Evolutionary conservation across 2,329 filamentous ascomycete genomes (phyloP), one percentile per base, ranked within the genome.

Genomic region (Penicillium sclerotiorum): DNA sequence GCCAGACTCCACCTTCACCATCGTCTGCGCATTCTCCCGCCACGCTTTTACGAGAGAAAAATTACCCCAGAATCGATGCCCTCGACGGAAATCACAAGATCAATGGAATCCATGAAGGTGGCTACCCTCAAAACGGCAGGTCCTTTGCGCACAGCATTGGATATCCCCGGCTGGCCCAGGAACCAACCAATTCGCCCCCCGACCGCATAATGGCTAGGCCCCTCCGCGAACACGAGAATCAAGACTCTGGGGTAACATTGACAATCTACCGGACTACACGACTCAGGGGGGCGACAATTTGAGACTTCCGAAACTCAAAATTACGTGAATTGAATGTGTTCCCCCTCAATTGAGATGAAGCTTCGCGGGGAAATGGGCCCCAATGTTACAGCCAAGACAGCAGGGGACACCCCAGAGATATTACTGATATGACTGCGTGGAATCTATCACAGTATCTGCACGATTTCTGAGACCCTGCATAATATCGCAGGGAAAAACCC

Each of bases 11-110:
- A 61, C 55, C 42, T 8, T 28, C 35, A n/a, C 42, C 38, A 45
- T 35, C 47, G 38, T 42, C 36, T 22, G 12, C 37, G 27, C 44
- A 39, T 20, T 43, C 38, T n/a, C 30, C 47, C 18, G 46, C 47
- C 41, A 37, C 35, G 41, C 37, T 45, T 22, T 60, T 60, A 61
- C 59, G 59, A 60, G 59, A 61, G 53, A 58, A 38, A 50, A 60
- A 60, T 59, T 61, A 61, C 58, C 59, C 59, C 57, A 30, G 59
- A 61, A 36, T 25, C 44, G 17, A 47, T 7, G 23, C n/a, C n/a
- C n/a, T 5, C 13, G 8, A 5, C 38, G 32, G 41, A 18, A 23
- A 27, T 20, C 22, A 8, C 2, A 17, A 18, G 27, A n/a, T 9
- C 27, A 15, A 11, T 5, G 7, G 28, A 15, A 42, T 27, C 17